Conservation (phyloP, 1,139 yeast genomes). For the Saccharomyces hybrid region DNA sequence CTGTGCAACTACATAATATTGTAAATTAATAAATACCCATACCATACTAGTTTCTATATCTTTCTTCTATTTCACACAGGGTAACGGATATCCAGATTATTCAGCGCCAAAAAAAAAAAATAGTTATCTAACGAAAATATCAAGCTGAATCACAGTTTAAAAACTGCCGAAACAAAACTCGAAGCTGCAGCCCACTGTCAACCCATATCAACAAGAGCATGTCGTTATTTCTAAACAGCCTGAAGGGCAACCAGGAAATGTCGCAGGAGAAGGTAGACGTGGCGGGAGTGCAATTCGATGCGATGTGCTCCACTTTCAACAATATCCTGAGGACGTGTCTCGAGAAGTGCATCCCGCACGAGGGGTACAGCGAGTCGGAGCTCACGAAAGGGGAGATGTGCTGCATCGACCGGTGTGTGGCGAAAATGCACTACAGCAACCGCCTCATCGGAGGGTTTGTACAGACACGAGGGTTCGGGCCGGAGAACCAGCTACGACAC, state of each 20-base stretch:
- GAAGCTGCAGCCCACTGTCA: background rate
- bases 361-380: constrained; percentile 71
- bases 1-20: background rate
- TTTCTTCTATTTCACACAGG: background rate
- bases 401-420: constrained; percentile 73
- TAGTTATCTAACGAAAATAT: background rate
- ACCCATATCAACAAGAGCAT: constrained; percentile 29
- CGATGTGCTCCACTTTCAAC: constrained; percentile 62
- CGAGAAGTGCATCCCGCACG: constrained; percentile 62
- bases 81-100: background rate
- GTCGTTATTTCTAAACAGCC: constrained; percentile 54
- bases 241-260: constrained; percentile 39
- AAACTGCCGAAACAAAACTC: no score
- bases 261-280: constrained; percentile 59
- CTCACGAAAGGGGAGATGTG: constrained; percentile 67
- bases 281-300: constrained; percentile 72
- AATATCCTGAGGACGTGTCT: constrained; percentile 50
- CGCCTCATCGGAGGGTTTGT: constrained; percentile 49
- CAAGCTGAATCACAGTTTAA: background rate
- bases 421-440: constrained; percentile 64
- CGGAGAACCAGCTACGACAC: constrained; percentile 23
- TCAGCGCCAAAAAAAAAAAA: background rate
- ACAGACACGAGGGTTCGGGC: constrained; percentile 29
- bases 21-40: background rate
- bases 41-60: background rate